Conservation (phyloP, 2,329 filamentous ascomycete genomes). For the Trichoderma koningiopsis region DNA sequence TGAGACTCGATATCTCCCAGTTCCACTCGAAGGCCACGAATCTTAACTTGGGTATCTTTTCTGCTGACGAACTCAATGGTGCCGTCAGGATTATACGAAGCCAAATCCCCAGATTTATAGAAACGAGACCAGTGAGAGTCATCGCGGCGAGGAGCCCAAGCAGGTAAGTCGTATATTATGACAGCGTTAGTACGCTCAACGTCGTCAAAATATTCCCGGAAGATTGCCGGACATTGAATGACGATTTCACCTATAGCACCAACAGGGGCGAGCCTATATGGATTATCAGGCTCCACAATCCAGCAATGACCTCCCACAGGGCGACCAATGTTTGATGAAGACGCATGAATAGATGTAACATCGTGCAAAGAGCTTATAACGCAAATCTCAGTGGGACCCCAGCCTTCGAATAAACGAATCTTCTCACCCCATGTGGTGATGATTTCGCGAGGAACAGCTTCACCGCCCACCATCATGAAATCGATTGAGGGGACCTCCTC, state of each 20-base stretch:
- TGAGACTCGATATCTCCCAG: slow-evolving; percentile 35
- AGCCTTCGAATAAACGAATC: slow-evolving; percentile 43
- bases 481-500: slow-evolving; percentile 11
- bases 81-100: slow-evolving; percentile 43
- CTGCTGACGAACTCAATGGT: slow-evolving; percentile 49
- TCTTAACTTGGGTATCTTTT: slow-evolving; percentile 59
- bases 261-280: slow-evolving; percentile 30
- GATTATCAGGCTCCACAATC: slow-evolving; percentile 31
- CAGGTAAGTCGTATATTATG: slow-evolving; percentile 38
- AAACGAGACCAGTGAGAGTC: slow-evolving; percentile 30
- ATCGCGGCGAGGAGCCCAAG: slow-evolving; percentile 11
- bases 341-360: not conserved
- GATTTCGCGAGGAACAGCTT: slow-evolving; percentile 13
- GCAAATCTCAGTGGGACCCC: slow-evolving; percentile 46
- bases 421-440: slow-evolving; percentile 27
- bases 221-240: slow-evolving; percentile 48
- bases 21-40: slow-evolving; percentile 57
- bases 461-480: slow-evolving; percentile 19
- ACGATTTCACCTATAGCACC: slow-evolving; percentile 38
- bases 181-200: slow-evolving; percentile 43
- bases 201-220: slow-evolving; percentile 50
- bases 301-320: slow-evolving; percentile 27
- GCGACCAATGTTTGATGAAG: slow-evolving; percentile 22
- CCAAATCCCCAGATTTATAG: slow-evolving; percentile 52
- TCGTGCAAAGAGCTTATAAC: slow-evolving; percentile 29